Evolutionary conservation across 23 red algal species (phyloP).

Genomic region (Agarophyton chilense): DNA sequence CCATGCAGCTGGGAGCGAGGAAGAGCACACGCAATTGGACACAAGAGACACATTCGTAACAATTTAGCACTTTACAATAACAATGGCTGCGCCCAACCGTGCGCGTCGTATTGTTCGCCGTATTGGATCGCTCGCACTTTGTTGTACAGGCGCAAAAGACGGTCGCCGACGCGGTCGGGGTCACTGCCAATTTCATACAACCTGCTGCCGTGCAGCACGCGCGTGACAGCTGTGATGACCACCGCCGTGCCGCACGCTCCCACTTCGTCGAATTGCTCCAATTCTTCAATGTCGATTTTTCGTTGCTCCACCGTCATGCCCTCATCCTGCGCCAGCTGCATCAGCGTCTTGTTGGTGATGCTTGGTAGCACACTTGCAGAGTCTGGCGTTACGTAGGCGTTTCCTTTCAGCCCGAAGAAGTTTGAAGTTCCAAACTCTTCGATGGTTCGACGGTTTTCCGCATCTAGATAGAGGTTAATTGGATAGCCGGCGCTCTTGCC

Average conservation of each 20-base stretch:
- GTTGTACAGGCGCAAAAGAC: conserved; percentile 51
- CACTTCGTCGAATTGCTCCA: conserved; percentile 85
- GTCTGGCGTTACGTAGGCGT: conserved; percentile 87
- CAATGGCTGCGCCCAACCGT: conserved; percentile 68
- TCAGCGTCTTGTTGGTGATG: conserved; percentile 95
- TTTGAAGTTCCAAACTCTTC: conserved; percentile 99
- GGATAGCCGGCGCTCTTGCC: conserved; percentile 86
- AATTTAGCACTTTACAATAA: neutral
- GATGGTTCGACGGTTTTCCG: conserved; percentile 70
- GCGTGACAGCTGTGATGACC: conserved; percentile 91
- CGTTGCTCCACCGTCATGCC: conserved; percentile 86
- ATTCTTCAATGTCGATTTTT: conserved; percentile 76
- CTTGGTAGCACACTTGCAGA: conserved; percentile 74
- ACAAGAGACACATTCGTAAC: no score
- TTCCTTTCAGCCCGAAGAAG: conserved; percentile 81
- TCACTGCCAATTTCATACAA: conserved; percentile 60
- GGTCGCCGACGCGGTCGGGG: conserved; percentile 71
- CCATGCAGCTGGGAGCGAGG: no score
- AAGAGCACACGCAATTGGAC: no score
- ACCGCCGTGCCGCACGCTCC: conserved; percentile 96
- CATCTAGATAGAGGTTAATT: conserved; percentile 96
- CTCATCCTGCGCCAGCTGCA: conserved; percentile 76
- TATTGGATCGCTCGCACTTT: conserved; percentile 85
- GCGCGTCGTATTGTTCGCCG: conserved; percentile 47
- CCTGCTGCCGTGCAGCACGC: conserved; percentile 64